Evolutionary conservation across 129 eudicot genomes (phyloP).

Genomic region (Ambrosia trifida): DNA sequence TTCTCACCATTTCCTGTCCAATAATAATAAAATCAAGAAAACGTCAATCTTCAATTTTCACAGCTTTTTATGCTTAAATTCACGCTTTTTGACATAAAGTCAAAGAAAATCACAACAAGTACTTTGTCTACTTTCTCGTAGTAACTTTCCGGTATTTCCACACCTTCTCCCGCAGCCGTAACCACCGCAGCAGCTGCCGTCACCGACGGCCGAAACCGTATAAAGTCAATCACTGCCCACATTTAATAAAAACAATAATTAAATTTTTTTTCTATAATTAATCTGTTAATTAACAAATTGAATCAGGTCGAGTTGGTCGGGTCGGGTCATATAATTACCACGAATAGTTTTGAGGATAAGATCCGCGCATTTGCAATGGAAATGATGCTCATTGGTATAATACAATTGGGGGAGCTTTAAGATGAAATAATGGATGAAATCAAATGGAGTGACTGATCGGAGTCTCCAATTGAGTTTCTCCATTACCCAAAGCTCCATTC

Average conservation of each 20-base stretch:
- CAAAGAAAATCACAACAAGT: slow-evolving; percentile 28
- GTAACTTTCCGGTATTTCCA: slow-evolving; percentile 36
- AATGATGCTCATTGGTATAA: neutral
- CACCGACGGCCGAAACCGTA: slow-evolving; percentile 48
- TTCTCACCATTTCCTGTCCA: slow-evolving; percentile 58
- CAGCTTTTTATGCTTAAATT: slow-evolving; percentile 28
- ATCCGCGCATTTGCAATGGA: slow-evolving; percentile 38
- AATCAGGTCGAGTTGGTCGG: neutral
- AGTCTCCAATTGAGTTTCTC: slow-evolving; percentile 54
- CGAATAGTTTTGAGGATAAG: slow-evolving; percentile 53
- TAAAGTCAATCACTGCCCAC: slow-evolving; percentile 47
- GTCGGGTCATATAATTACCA: slow-evolving; percentile 30
- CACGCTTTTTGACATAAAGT: slow-evolving; percentile 6
- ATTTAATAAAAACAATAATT: slow-evolving; percentile 18
- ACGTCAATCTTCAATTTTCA: slow-evolving; percentile 19
- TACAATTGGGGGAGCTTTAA: slow-evolving; percentile 24
- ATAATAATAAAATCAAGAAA: slow-evolving; percentile 8
- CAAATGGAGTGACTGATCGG: slow-evolving; percentile 61
- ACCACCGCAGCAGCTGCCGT: slow-evolving; percentile 64
- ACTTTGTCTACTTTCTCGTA: slow-evolving; percentile 54
- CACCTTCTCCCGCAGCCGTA: slow-evolving; percentile 41
- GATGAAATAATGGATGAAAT: slow-evolving; percentile 49
- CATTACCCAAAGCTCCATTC: slow-evolving; percentile 67
- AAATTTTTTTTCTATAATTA: neutral
- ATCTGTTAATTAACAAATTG: neutral